Percentiles rank a stretch among this genome's conserved stretches.
Conservation (phyloP, 129 eudicot genomes). For the Arctium minus region DNA sequence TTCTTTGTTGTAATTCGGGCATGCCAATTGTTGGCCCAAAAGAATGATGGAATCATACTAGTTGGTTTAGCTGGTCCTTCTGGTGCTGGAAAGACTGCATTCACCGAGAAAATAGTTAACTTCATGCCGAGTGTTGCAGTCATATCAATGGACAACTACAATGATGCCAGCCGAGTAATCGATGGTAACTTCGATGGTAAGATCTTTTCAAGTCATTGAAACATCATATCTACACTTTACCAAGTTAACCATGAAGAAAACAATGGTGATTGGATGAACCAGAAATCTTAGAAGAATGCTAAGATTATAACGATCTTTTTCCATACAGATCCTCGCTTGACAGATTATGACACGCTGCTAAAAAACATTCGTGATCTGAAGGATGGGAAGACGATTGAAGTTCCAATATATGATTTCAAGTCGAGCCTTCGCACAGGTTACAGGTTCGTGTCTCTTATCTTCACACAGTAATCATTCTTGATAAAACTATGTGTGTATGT, state of each 20-base stretch:
- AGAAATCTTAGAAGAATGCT: background rate
- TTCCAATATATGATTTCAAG: constrained; percentile 91
- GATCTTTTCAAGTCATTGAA: background rate
- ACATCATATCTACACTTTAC: background rate
- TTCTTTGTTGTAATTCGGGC: constrained; percentile 85
- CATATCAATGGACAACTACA: constrained; percentile 93
- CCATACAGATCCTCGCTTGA: constrained; percentile 86
- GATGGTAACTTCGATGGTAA: constrained; percentile 94
- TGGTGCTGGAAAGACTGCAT: constrained; percentile 93
- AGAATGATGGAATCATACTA: constrained; percentile 69
- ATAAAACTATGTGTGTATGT: background rate
- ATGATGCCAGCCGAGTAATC: constrained; percentile 73
- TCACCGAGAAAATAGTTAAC: constrained; percentile 72
- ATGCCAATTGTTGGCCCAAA: constrained; percentile 78
- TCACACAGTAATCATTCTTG: background rate
- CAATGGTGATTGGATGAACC: too few relatives aligned
- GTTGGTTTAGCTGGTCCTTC: constrained; percentile 95
- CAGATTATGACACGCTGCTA: constrained; percentile 89
- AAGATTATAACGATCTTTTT: constrained; percentile 6
- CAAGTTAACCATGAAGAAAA: background rate
- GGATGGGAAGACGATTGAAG: constrained; percentile 67
- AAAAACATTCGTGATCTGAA: constrained; percentile 80
- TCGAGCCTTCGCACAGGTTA: constrained; percentile 87
- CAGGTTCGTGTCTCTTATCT: constrained; percentile 46
- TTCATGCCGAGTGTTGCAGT: constrained; percentile 94